Evolutionary conservation across 2,329 filamentous ascomycete genomes (phyloP), one percentile per base, ranked within the genome.

Genomic region (Alternaria sp.): DNA sequence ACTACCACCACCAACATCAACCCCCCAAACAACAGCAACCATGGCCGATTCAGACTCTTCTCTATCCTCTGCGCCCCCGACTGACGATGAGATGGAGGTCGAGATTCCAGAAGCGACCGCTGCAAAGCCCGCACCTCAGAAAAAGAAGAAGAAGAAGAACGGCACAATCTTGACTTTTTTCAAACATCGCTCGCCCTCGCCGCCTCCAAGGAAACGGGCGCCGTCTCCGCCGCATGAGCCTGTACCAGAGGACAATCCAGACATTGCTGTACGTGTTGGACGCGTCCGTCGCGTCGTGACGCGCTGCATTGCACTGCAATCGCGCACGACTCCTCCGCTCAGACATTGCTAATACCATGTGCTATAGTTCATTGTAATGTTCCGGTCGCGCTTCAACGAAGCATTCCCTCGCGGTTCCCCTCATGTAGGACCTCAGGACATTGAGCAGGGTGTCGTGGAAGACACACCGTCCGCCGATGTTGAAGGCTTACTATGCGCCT

Each of bases 291-390:
- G 72, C 77, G 77, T 78, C 70, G 36, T 53, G 65, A 67, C 69
- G 67, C 71, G 70, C 62, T 62, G 67, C 65, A 65, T 71, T 51
- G 51, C 46, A 31, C 28, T 48, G 42, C 55, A 54, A 26, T 56
- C 50, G 44, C 60, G 66, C 68, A 63, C 71, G 69, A 65, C 69
- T 51, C 59, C 58, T 66, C 61, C 69, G 62, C 17, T 62, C 57
- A 56, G 67, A 29, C 49, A 51, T 42, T 39, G 70, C 74, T 78
- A 71, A 78, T 62, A 55, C 66, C 72, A 68, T 69, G 67, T 60
- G 29, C 41, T 49, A 50, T 56, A 97, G 92, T 97, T 99, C 80
- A 91, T 99, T 78, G 92, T 98, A 68, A 97, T 97, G 92, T 99
- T 98, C 80, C 88, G 94, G 77, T 90, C 91, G 78, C 92, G 95